phyloP scores from a whole-genome alignment of 768 basidiomycete species.

The Lactarius deliciosus region DNA sequence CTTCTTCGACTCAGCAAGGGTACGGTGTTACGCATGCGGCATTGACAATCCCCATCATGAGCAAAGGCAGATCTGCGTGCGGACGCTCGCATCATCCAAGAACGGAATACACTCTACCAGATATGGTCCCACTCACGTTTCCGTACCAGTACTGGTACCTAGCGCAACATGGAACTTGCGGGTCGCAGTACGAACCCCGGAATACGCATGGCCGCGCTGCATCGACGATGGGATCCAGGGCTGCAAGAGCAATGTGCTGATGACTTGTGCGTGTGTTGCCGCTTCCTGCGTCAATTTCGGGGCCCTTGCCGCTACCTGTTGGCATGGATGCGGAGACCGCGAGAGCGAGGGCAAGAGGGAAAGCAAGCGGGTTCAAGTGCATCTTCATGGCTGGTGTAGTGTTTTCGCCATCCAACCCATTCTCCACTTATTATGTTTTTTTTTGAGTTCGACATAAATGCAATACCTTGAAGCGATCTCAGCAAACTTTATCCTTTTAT shows the following conservation, averaged over 20 bases:
- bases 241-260: not conserved
- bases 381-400: not conserved
- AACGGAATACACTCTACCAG: not conserved
- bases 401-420: not conserved
- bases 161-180: constrained; percentile 8
- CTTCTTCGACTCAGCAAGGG: not conserved
- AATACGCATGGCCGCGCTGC: not conserved
- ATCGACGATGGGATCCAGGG: not conserved
- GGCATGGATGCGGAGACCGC: not conserved
- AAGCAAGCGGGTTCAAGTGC: not conserved
- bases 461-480: not conserved
- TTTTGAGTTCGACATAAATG: not conserved
- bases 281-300: not conserved
- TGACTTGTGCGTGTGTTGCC: not conserved
- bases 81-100: not conserved
- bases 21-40: not conserved
- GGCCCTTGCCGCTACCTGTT: not conserved
- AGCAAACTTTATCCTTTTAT: not conserved
- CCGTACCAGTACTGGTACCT: constrained; percentile 10
- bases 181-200: constrained; percentile 14
- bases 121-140: not conserved
- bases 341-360: not conserved
- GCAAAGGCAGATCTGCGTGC: not conserved
- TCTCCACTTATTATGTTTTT: not conserved
- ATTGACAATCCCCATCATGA: not conserved